Conservation (phyloP, 768 basidiomycete species). For the Russula compacta region DNA sequence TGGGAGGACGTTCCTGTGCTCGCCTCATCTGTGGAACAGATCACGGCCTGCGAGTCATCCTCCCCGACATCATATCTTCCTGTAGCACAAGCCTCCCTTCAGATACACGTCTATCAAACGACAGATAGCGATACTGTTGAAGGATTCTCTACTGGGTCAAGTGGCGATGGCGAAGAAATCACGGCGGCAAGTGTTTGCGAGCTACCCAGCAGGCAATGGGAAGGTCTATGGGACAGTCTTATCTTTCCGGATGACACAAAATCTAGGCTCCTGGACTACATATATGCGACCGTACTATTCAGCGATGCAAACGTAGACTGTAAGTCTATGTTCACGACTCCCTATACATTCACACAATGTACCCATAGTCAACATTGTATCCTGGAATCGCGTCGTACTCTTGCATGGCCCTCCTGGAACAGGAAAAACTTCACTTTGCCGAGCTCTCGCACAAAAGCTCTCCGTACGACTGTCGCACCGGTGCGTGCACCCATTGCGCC, state of each 20-base stretch:
- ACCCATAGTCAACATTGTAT: constrained; percentile 72
- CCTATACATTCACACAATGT: constrained; percentile 2
- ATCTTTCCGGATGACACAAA: constrained; percentile 84
- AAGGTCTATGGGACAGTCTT: constrained; percentile 89
- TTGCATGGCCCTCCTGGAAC: constrained; percentile 97
- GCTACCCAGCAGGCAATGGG: constrained; percentile 73
- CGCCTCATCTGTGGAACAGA: constrained; percentile 63
- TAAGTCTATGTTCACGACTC: constrained; percentile 29
- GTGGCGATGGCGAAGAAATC: constrained; percentile 59
- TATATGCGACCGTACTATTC: constrained; percentile 88
- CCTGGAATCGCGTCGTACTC: constrained; percentile 93
- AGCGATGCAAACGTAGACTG: constrained; percentile 83
- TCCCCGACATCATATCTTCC: constrained; percentile 42
- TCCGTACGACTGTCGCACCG: constrained; percentile 82
- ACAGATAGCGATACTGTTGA: constrained; percentile 56
- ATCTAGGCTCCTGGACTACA: constrained; percentile 81
- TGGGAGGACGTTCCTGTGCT: constrained; percentile 75
- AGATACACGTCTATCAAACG: constrained; percentile 86
- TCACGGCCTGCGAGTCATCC: constrained; percentile 62
- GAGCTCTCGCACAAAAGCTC: constrained; percentile 91
- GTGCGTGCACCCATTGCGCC: constrained; percentile 31
- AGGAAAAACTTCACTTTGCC: constrained; percentile 91
- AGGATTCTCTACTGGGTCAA: constrained; percentile 52
- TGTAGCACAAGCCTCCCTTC: constrained; percentile 51
- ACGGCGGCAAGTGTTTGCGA: constrained; percentile 88